A percentile compares a stretch with the other conserved stretches of the same genome.
Evolutionary conservation across 2,329 filamentous ascomycete genomes (phyloP).

Genomic region (Exophiala dermatitidis): DNA sequence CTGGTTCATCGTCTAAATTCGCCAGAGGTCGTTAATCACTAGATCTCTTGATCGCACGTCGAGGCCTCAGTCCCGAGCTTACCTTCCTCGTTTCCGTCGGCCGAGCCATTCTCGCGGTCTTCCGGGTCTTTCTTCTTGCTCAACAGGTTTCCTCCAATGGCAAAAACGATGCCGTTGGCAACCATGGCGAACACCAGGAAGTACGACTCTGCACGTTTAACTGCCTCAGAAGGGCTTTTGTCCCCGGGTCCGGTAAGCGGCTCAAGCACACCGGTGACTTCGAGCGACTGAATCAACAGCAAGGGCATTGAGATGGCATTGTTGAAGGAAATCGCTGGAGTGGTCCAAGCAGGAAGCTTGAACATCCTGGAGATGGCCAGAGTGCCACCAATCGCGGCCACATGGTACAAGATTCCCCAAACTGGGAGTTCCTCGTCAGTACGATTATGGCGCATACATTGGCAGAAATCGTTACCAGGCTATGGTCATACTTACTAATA

Average conservation of each 20-base stretch:
- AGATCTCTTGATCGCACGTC: not conserved
- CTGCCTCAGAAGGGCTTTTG: conserved; percentile 40
- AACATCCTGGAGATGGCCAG: conserved; percentile 38
- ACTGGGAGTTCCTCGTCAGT: conserved; percentile 29
- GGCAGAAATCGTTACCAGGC: not conserved
- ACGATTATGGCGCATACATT: not conserved
- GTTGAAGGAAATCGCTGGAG: conserved; percentile 49
- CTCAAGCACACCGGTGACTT: conserved; percentile 50
- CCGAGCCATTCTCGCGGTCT: conserved; percentile 40
- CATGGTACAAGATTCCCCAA: conserved; percentile 46
- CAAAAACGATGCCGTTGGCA: conserved; percentile 56
- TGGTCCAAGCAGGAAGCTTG: conserved; percentile 46
- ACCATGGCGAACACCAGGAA: conserved; percentile 60
- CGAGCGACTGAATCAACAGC: conserved; percentile 46
- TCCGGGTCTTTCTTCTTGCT: conserved; percentile 27
- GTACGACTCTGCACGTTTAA: conserved; percentile 56
- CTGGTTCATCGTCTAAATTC: not conserved
- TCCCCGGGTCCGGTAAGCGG: conserved; percentile 40
- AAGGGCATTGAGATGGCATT: conserved; percentile 50
- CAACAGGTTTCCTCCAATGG: conserved; percentile 50
- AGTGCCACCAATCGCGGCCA: conserved; percentile 43
- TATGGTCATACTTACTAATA: conserved; percentile 32
- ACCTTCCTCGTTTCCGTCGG: not conserved
- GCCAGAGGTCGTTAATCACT: not conserved
- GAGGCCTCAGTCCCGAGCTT: not conserved